Percentiles rank a stretch among this genome's conserved stretches.
Evolutionary conservation across 768 basidiomycete genomes (phyloP).

Genomic region (Arthromyces matolae): DNA sequence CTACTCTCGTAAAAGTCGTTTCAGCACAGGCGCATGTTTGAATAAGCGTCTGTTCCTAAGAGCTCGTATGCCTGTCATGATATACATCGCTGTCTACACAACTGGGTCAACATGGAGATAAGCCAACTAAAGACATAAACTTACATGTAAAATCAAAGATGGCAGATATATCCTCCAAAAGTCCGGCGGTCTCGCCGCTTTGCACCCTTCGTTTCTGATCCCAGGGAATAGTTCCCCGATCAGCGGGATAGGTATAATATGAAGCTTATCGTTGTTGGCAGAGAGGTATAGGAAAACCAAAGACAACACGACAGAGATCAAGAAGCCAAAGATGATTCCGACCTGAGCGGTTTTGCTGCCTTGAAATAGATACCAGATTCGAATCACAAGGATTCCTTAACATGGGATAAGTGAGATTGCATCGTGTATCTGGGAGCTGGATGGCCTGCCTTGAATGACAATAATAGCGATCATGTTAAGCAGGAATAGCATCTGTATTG

Average conservation of each 20-base stretch:
- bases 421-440: neutral
- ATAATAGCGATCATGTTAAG: slow-evolving; percentile 25
- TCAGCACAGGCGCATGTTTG: slow-evolving; percentile 28
- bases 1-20: slow-evolving; percentile 38
- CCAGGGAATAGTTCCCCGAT: slow-evolving; percentile 3
- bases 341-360: slow-evolving; percentile 24
- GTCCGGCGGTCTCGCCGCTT: slow-evolving; percentile 24
- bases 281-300: slow-evolving; percentile 28
- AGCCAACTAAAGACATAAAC: slow-evolving; percentile 5
- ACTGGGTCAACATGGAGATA: neutral
- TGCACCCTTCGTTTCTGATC: slow-evolving; percentile 26
- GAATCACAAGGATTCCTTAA: slow-evolving; percentile 35
- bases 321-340: slow-evolving; percentile 27
- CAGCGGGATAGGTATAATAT: slow-evolving; percentile 4
- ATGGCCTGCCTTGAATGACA: slow-evolving; percentile 31
- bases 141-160: slow-evolving; percentile 35
- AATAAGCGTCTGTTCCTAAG: slow-evolving; percentile 29
- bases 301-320: slow-evolving; percentile 25
- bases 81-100: slow-evolving; percentile 31
- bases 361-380: slow-evolving; percentile 41
- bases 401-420: neutral
- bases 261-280: slow-evolving; percentile 16
- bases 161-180: slow-evolving; percentile 36
- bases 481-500: slow-evolving; percentile 25
- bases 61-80: slow-evolving; percentile 32